phyloP scores from a whole-genome alignment of 495 filamentous ascomycete genomes.

The Hypoxylon cercidicola region DNA sequence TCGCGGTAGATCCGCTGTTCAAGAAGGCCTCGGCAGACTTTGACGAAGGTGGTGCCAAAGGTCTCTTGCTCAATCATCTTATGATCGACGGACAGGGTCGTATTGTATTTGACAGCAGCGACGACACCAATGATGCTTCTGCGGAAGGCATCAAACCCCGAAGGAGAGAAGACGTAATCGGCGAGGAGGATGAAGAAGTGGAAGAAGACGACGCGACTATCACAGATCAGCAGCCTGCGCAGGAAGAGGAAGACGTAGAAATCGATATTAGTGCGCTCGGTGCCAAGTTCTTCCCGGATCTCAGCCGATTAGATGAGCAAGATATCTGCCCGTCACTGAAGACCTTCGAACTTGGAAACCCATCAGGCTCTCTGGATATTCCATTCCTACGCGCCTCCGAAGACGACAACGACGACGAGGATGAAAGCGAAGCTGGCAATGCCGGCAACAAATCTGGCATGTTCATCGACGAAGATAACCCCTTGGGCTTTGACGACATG shows the following conservation, averaged over 20 bases:
- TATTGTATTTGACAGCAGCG: slow-evolving; percentile 98
- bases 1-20: slow-evolving; percentile 96
- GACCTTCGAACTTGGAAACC: slow-evolving; percentile 87
- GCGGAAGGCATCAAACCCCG: slow-evolving; percentile 53
- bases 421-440: slow-evolving; percentile 58
- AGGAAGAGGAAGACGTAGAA: slow-evolving; percentile 69
- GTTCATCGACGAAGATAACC: slow-evolving; percentile 85
- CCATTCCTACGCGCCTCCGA: slow-evolving; percentile 92
- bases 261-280: slow-evolving; percentile 82
- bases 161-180: slow-evolving; percentile 55
- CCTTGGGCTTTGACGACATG: slow-evolving; percentile 82
- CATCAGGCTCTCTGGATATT: slow-evolving; percentile 84
- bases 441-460: slow-evolving; percentile 78
- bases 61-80: slow-evolving; percentile 92
- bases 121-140: slow-evolving; percentile 78
- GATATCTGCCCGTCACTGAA: slow-evolving; percentile 97
- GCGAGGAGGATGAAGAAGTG: slow-evolving; percentile 63
- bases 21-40: slow-evolving; percentile 99
- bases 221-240: slow-evolving; percentile 52
- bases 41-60: slow-evolving; percentile 97
- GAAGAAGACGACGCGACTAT: slow-evolving; percentile 54
- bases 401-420: slow-evolving; percentile 78
- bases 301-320: slow-evolving; percentile 78
- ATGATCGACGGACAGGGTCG: slow-evolving; percentile 89
- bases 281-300: slow-evolving; percentile 85